Conservation (phyloP, 192 early-diverging fungal genomes). For the Coemansia pectinata region DNA sequence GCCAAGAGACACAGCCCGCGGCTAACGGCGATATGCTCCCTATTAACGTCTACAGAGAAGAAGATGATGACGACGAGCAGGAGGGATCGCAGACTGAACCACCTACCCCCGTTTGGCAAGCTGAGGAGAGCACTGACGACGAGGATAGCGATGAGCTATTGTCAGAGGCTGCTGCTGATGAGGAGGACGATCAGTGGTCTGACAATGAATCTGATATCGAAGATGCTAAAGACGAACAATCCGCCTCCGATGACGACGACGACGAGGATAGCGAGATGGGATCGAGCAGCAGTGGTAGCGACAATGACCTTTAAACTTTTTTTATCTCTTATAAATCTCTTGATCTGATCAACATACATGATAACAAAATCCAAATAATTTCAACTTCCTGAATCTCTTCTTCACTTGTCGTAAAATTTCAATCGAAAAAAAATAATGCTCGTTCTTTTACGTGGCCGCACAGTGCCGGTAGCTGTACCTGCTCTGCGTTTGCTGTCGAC, state of each 20-base stretch:
- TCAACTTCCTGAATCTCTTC: background rate
- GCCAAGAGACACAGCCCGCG: background rate
- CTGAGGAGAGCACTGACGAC: slow-evolving; percentile 33
- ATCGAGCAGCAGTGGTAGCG: background rate
- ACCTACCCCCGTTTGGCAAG: slow-evolving; percentile 46
- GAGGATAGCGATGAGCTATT: background rate
- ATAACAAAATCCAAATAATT: background rate
- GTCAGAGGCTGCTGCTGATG: slow-evolving; percentile 4
- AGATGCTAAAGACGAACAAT: background rate
- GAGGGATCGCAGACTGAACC: slow-evolving; percentile 11
- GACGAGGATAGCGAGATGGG: slow-evolving; percentile 6
- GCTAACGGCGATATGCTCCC: slow-evolving; percentile 19
- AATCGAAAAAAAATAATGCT: background rate
- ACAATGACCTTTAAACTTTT: background rate
- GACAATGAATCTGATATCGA: slow-evolving; percentile 17
- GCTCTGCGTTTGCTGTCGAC: background rate
- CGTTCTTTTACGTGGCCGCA: background rate
- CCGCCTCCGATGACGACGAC: background rate
- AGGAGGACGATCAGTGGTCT: slow-evolving; percentile 36
- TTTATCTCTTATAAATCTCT: background rate
- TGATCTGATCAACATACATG: background rate
- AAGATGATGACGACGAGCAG: slow-evolving; percentile 19
- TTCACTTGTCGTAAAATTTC: no score
- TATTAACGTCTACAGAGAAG: slow-evolving; percentile 35
- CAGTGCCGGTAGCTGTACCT: no score